Base-by-base conservation (phyloP, 2,329 filamentous ascomycete genomes). In the Phoma sp. region DNA sequence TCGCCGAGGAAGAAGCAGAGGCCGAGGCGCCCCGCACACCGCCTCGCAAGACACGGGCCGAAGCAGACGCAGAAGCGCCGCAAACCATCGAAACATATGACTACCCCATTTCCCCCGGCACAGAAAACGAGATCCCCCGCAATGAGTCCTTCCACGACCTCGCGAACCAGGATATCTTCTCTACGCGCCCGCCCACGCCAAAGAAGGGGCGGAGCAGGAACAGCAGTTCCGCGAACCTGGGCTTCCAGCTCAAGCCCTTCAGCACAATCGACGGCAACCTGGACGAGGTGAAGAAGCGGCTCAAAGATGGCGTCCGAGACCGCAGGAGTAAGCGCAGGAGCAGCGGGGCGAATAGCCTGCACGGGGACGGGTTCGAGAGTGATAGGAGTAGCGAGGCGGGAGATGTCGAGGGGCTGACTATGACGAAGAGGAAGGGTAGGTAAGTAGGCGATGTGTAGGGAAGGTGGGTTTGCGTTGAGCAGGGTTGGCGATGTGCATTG, bases 111-210 rank as follows among this genome's bases (percentile, higher is more conserved):
- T 70, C 68, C 67, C 70, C 4, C 60, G 55, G 47, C 15, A 58
- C 33, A 41, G 61, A 55, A 31, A 62, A 41, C 58, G 64, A 45
- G 54, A 73, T 60, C 62, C 93, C 94, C 8, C 88, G 90, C 57
- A 97, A 96, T 78, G 95, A 98, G 76, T 95, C 91, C 0, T 97
- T 97, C 78, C 88, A 88, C 75, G 94, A 98, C 74, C 89, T 98
- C 61, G 89, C 91, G 12, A 87, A 85, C 43, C 89, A 96, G 63
- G 91, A 90, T 58, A 88, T 99, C 77, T 99, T 98, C 78, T 92
- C 93, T 2, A 95, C 91, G 15, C 84, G 91, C 27, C 92, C 93
- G 4, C 84, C 89, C n/a, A 96, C 90, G 46, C 87, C 92, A n/a
- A 88, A 85, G 46, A 84, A 87, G 52, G 88, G 84, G 62, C 83